phyloP scores from a whole-genome alignment of 2,329 filamentous ascomycete genomes.

The Sporothrix curviconia region DNA sequence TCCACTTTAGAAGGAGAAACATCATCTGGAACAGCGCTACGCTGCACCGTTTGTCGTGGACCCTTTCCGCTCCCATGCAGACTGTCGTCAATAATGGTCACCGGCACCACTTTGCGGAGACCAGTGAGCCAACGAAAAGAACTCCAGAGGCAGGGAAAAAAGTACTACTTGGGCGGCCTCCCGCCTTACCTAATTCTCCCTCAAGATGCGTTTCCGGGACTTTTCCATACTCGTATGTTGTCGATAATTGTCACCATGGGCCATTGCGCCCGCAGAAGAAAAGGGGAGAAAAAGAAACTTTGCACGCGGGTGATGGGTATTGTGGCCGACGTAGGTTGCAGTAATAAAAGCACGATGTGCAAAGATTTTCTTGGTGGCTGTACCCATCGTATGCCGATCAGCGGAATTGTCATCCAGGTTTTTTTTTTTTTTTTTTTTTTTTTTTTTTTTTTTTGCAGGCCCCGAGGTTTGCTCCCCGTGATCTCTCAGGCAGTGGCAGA shows the following conservation, averaged over 20 bases:
- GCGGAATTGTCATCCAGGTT: background rate
- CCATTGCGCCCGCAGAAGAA: too few relatives aligned
- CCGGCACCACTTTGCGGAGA: background rate
- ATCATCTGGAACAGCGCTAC: slow-evolving; percentile 5
- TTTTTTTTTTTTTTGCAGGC: background rate
- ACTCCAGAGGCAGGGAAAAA: background rate
- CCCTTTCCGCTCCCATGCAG: background rate
- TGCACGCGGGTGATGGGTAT: background rate
- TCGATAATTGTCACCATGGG: too few relatives aligned
- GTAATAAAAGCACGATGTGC: background rate
- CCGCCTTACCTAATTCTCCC: background rate
- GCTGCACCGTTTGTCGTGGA: background rate
- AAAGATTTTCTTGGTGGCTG: background rate
- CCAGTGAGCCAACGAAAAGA: background rate
- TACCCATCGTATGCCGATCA: background rate
- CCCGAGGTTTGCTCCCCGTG: background rate
- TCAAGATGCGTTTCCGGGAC: background rate
- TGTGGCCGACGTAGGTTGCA: background rate
- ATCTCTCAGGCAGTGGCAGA: background rate
- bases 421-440: background rate
- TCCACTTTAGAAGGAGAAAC: background rate
- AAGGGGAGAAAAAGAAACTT: background rate
- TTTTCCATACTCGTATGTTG: too few relatives aligned
- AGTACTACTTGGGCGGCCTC: slow-evolving; percentile 1
- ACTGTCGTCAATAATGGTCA: background rate